Percentiles rank a stretch among this genome's conserved stretches.
These are phyloP conservation scores for Fagopyrum homotropicum DNA, from an alignment of 148 eudicot species.

Conservation along the genomic window DNA sequence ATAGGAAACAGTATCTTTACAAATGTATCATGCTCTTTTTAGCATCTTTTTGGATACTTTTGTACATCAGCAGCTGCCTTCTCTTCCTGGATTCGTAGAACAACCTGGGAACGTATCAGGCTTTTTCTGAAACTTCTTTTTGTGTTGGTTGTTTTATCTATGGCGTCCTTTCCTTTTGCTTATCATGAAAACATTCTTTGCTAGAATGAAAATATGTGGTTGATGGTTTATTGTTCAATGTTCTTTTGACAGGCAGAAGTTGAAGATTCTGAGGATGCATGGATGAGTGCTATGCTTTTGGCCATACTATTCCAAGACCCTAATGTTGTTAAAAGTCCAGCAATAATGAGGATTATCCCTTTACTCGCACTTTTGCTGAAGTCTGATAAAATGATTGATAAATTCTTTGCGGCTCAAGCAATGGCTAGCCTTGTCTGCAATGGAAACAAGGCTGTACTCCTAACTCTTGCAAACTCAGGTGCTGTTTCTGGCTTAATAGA, in stretches of 20 bases:
- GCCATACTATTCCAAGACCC: slow-evolving; percentile 70
- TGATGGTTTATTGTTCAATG: background rate
- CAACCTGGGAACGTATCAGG: background rate
- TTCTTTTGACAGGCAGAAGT: slow-evolving; percentile 49
- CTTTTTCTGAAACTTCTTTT: background rate
- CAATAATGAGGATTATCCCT: slow-evolving; percentile 46
- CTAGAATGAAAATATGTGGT: background rate
- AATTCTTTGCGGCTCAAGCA: slow-evolving; percentile 76
- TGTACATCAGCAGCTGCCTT: background rate
- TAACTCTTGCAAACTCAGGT: slow-evolving; percentile 71
- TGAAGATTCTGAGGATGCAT: slow-evolving; percentile 64
- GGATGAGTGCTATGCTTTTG: slow-evolving; percentile 66
- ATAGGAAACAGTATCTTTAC: background rate
- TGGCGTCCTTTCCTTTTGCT: background rate
- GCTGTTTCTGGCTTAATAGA: slow-evolving; percentile 50
- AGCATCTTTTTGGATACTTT: background rate
- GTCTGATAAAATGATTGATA: slow-evolving; percentile 60
- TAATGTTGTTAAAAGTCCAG: slow-evolving; percentile 41
- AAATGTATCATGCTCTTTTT: background rate
- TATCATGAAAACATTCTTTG: background rate
- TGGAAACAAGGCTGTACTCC: slow-evolving; percentile 45
- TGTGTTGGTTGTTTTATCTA: background rate
- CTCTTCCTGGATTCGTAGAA: background rate
- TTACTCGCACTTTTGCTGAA: slow-evolving; percentile 53
- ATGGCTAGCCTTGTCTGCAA: slow-evolving; percentile 64